phyloP scores from a whole-genome alignment of 169 alveolate species.

The Eimeria sp. region DNA sequence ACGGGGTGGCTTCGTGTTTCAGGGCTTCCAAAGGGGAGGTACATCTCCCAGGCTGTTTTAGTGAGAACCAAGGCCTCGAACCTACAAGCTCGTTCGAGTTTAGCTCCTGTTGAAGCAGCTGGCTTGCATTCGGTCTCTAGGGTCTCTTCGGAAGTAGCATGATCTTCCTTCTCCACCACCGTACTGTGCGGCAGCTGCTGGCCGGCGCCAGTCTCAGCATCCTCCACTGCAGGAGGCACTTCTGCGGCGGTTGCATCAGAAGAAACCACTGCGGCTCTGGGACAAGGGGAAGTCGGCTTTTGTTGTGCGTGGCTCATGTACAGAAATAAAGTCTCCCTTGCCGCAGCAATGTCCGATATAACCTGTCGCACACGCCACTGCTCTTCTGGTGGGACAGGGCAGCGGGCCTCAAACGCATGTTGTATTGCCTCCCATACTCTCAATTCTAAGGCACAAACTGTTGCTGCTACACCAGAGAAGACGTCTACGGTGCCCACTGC shows the following conservation, averaged over 20 bases:
- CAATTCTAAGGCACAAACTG: conserved; percentile 65
- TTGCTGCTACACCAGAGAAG: conserved; percentile 55
- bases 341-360: conserved; percentile 75
- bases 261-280: background rate
- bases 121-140: background rate
- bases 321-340: conserved; percentile 27
- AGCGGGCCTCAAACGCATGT: conserved; percentile 71
- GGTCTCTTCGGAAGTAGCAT: background rate
- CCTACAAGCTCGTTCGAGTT: background rate
- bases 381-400: conserved; percentile 74
- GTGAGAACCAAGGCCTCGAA: conserved; percentile 74
- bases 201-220: background rate
- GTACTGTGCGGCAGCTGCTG: background rate
- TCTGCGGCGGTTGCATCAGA: background rate
- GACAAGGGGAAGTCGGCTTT: background rate
- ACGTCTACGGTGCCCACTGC: conserved; percentile 20
- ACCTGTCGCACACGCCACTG: conserved; percentile 76
- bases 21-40: conserved; percentile 21
- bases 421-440: conserved; percentile 72
- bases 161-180: background rate
- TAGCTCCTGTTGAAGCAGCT: background rate
- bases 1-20: background rate
- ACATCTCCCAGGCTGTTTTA: conserved; percentile 70
- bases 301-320: conserved; percentile 17
- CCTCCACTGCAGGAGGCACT: background rate